Base-by-base conservation (phyloP, 2,329 filamentous ascomycete genomes). In the Diaporthe australafricana region DNA sequence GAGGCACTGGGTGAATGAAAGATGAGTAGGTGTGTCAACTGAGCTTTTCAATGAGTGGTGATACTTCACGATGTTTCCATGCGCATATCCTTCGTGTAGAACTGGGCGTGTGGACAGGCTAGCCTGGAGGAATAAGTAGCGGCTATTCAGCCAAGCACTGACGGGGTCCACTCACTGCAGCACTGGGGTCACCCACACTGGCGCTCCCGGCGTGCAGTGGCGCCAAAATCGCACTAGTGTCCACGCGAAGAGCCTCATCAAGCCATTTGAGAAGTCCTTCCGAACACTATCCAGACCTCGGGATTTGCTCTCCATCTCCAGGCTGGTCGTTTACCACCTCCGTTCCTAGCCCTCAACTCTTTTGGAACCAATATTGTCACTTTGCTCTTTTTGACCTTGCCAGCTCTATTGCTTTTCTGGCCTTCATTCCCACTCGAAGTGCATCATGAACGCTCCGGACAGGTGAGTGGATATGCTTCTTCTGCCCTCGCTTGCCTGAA, bases 391-490 rank as follows among this genome's bases (percentile, higher is more conserved):
- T 50, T n/a, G 4, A 17, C 4, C 6, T 12, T 5, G n/a, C 60
- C 14, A n/a, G n/a, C 30, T 27, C 7, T 25, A 35, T 56, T 56
- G 17, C 22, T 30, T 48, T 40, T 70, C 20, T 67, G 35, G 50
- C 55, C 40, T 50, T 20, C 32, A 25, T 38, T 55, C 27, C 20
- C 25, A 42, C 27, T 48, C 25, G 17, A 50, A 68, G 52, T 68
- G 11, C 74, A 85, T 76, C 35, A 89, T 89, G 87, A 89, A 89
- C 82, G 87, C 87, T 16, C 87, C 87, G 22, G 87, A 89, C 78
- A 83, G 87, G 87, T 89, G 75, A 80, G 87, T 81, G 50, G 40
- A 5, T 47, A n/a, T 8, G 42, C 47, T 57, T 22, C 12, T 20
- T 12, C 40, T 22, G 17, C 40, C 25, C 55, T 69, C 11, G 27